Evolutionary conservation across 352 stramenopile genomes (phyloP).

Genomic region (Globisporangium megalacanthum): DNA sequence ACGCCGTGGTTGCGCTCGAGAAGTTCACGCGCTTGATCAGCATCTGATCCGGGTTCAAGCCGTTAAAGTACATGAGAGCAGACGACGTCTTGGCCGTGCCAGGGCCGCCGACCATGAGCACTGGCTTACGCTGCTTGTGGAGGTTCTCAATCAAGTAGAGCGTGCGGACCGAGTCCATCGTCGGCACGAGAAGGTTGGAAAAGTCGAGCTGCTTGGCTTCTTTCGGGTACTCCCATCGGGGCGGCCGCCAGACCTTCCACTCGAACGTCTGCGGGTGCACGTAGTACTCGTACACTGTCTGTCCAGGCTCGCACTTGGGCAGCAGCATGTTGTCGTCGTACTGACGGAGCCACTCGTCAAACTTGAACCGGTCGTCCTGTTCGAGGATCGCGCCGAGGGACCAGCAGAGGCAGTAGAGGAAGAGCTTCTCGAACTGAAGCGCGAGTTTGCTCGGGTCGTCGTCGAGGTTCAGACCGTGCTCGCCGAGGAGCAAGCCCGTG

Average conservation of each 20-base stretch:
- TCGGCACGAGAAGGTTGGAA: conserved; percentile 97
- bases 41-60: conserved; percentile 92
- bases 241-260: conserved; percentile 95
- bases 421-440: conserved; percentile 93
- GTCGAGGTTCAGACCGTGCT: conserved; percentile 57
- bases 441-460: conserved; percentile 65
- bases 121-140: conserved; percentile 93
- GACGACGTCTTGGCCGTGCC: conserved; percentile 98
- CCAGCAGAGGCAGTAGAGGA: conserved; percentile 96
- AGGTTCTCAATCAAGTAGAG: conserved; percentile 90
- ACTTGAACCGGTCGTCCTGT: conserved; percentile 94
- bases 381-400: conserved; percentile 95
- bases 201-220: conserved; percentile 94
- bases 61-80: conserved; percentile 97
- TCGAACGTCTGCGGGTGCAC: conserved; percentile 90
- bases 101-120: conserved; percentile 95
- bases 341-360: conserved; percentile 94
- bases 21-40: conserved; percentile 98
- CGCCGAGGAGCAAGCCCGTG: conserved; percentile 87
- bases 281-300: conserved; percentile 93
- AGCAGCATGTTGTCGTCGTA: conserved; percentile 90
- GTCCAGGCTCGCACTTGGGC: conserved; percentile 83
- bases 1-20: conserved; percentile 95
- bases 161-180: conserved; percentile 97
- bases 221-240: conserved; percentile 94